phyloP scores from a whole-genome alignment of 805 yeast species.

The Candida pini region DNA sequence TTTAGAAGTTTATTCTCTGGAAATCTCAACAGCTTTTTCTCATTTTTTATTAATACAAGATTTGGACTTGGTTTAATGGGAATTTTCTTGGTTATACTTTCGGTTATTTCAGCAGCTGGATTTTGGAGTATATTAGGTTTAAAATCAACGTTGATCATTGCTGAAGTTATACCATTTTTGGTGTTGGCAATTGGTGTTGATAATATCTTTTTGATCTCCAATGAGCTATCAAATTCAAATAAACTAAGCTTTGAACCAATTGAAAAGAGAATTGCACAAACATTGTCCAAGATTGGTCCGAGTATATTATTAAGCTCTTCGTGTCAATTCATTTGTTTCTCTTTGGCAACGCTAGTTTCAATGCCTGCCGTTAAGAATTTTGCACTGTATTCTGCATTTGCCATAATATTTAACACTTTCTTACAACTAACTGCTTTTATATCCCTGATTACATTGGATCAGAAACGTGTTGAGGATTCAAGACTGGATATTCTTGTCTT shows the following conservation, averaged over 20 bases:
- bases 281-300: conserved; percentile 78
- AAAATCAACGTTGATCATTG: conserved; percentile 85
- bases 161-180: conserved; percentile 93
- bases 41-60: conserved; percentile 44
- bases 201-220: conserved; percentile 80
- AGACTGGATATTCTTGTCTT: conserved; percentile 63
- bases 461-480: conserved; percentile 49
- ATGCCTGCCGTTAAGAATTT: conserved; percentile 97
- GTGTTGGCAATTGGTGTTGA: conserved; percentile 96
- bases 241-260: conserved; percentile 36
- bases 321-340: conserved; percentile 75
- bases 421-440: conserved; percentile 81
- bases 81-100: conserved; percentile 69
- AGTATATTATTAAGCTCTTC: conserved; percentile 73
- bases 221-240: conserved; percentile 61
- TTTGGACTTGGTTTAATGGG: conserved; percentile 81
- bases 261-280: conserved; percentile 53
- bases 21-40: conserved; percentile 5
- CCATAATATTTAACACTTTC: conserved; percentile 68
- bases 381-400: conserved; percentile 86
- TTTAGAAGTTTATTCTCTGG: conserved; percentile 1
- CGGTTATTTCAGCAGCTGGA: conserved; percentile 82
- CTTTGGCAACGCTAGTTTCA: conserved; percentile 70
- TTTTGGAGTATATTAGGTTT: conserved; percentile 69
- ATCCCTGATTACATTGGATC: conserved; percentile 65